phyloP scores from a whole-genome alignment of 140 eudicot species.

The Anethum foeniculum region DNA sequence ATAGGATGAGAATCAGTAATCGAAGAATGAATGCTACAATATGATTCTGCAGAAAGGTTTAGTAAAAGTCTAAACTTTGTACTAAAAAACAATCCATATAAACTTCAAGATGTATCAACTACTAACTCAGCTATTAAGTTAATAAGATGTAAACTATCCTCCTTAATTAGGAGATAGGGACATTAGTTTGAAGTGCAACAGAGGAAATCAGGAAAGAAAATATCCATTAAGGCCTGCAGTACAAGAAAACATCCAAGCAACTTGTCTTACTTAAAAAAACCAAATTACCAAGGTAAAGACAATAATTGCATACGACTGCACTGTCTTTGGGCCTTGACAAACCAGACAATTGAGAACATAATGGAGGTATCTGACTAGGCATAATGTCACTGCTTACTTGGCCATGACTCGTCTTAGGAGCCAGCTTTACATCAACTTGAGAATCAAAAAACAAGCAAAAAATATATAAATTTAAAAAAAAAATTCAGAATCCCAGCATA shows the following conservation, averaged over 20 bases:
- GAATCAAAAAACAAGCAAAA: background rate
- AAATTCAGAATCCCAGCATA: background rate
- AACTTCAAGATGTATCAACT: background rate
- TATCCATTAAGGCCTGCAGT: background rate
- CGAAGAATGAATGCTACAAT: background rate
- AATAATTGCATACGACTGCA: background rate
- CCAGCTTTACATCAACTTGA: background rate
- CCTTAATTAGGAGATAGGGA: background rate
- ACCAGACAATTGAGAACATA: conserved; percentile 4
- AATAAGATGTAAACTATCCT: background rate
- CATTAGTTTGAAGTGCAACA: background rate
- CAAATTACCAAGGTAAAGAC: background rate
- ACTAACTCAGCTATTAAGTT: background rate
- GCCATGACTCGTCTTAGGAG: background rate
- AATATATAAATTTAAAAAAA: no score
- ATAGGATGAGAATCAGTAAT: background rate
- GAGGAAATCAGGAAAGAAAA: background rate
- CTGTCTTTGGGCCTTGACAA: background rate
- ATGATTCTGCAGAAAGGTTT: background rate
- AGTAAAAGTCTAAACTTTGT: background rate
- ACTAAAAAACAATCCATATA: background rate
- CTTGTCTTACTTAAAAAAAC: background rate
- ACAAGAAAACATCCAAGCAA: background rate
- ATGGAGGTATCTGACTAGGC: background rate
- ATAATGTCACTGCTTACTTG: background rate